Evolutionary conservation across 2,329 filamentous ascomycete species (phyloP).

Genomic region (Camptophora hylomeconis): DNA sequence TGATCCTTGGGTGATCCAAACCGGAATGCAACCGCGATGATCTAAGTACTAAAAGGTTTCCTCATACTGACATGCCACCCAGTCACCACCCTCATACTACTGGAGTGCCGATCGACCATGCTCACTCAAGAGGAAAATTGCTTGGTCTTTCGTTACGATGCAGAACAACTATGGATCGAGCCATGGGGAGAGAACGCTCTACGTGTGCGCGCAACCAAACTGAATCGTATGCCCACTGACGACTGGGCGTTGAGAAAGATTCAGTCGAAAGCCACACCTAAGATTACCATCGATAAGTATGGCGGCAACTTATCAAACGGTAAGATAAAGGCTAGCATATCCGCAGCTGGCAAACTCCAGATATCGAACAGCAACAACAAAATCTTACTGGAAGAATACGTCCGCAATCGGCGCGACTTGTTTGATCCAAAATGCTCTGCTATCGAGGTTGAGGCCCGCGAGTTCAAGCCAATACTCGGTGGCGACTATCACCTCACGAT

Average conservation of each 20-base stretch:
- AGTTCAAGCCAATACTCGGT: conserved; percentile 41
- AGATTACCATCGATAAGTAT: conserved; percentile 6
- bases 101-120: too few relatives aligned
- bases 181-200: conserved; percentile 28
- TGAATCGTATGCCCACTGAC: conserved; percentile 23
- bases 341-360: conserved; percentile 37
- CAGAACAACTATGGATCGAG: conserved; percentile 26
- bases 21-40: too few relatives aligned
- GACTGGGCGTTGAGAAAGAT: conserved; percentile 23
- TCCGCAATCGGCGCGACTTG: conserved; percentile 37
- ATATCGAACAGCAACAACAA: conserved; percentile 31
- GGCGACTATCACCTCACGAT: conserved; percentile 45
- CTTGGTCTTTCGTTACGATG: conserved; percentile 26
- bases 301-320: conserved; percentile 26
- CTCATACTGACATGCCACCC: too few relatives aligned
- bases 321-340: conserved; percentile 34
- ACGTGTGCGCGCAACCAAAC: conserved; percentile 25
- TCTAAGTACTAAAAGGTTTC: too few relatives aligned
- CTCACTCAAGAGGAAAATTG: conserved; percentile 20
- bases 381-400: conserved; percentile 40
- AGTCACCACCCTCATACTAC: too few relatives aligned
- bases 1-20: too few relatives aligned
- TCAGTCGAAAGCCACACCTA: conserved; percentile 4
- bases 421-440: conserved; percentile 47
- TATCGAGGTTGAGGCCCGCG: conserved; percentile 43